These are phyloP conservation scores for Ascomycota sp. DNA, from an alignment of 2,329 filamentous ascomycete species.

Conservation along the genomic window DNA sequence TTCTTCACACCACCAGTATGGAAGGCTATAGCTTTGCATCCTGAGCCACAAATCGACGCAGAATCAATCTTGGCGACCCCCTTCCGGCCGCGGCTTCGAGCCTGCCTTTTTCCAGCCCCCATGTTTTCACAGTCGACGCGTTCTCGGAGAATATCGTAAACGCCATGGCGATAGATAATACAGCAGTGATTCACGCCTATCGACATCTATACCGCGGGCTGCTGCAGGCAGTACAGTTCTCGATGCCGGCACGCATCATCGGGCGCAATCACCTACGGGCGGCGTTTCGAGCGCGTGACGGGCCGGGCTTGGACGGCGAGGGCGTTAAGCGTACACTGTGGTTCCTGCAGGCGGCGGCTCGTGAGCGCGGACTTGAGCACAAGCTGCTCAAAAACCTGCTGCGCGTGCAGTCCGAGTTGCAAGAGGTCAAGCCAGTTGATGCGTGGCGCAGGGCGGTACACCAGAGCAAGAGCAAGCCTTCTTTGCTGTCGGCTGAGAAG, in stretches of 20 bases:
- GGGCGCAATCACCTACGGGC: conserved; percentile 36
- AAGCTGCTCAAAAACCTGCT: conserved; percentile 50
- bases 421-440: neutral
- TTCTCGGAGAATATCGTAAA: no score
- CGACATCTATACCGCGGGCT: conserved; percentile 45
- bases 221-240: conserved; percentile 52
- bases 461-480: conserved; percentile 9
- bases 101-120: no score
- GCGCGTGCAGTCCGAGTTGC: conserved; percentile 7
- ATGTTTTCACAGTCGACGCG: no score
- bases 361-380: conserved; percentile 48
- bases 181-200: conserved; percentile 42
- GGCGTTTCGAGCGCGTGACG: conserved; percentile 31
- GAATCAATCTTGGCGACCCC: no score
- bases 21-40: no score
- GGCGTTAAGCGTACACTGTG: conserved; percentile 44
- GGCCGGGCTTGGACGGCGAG: conserved; percentile 22
- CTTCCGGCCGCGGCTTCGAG: no score
- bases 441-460: conserved; percentile 6
- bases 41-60: no score
- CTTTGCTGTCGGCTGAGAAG: conserved; percentile 3
- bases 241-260: conserved; percentile 44
- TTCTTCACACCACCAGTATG: no score
- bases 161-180: no score
- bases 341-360: conserved; percentile 47